Base-by-base conservation (phyloP, 148 eudicot species). In the Spergularia bocconei region DNA sequence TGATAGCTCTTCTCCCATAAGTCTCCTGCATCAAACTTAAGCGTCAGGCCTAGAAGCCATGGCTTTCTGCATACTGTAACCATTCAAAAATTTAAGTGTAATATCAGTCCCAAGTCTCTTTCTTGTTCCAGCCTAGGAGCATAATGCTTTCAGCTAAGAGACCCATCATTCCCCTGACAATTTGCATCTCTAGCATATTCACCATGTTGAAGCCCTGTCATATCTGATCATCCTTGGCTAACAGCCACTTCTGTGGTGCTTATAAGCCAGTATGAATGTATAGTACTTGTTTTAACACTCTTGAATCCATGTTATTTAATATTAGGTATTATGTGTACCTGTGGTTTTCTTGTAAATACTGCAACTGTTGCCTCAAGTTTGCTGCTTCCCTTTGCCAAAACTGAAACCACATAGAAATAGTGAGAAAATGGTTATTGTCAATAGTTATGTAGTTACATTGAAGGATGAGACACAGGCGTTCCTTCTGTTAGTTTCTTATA, bases 311-410 rank as follows among this genome's bases (percentile, higher is more conserved):
- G 16, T 58, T 8, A n/a, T 21, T n/a, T 61, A 7, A 60, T 41
- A 67, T 50, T 10, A 67, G 15, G 29, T 53, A 11, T 61, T 1
- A 14, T 51, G 38, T 60, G 75, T 82, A 93, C 98, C 88, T 88
- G 81, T 90, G 87, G 79, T 78, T 87, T 78, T 87, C 88, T 80
- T 89, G 91, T 79, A 87, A 80, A 69, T 74, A 75, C 79, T 88
- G 90, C 69, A 93, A 83, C 68, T 93, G 93, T 67, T 90, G 88
- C 84, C 88, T 84, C 85, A 93, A 85, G 73, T 69, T 82, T 76
- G 84, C 82, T 78, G 80, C 91, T 83, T 93, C 93, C 69, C 76
- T 84, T 84, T 90, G 86, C 98, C 98, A 93, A 76, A 90, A 75
- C 98, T 93, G 79, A 21, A 67, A 67, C 16, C 75, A 72, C 62